phyloP scores from a whole-genome alignment of 768 basidiomycete genomes.

The Pisolithus tinctorius region DNA sequence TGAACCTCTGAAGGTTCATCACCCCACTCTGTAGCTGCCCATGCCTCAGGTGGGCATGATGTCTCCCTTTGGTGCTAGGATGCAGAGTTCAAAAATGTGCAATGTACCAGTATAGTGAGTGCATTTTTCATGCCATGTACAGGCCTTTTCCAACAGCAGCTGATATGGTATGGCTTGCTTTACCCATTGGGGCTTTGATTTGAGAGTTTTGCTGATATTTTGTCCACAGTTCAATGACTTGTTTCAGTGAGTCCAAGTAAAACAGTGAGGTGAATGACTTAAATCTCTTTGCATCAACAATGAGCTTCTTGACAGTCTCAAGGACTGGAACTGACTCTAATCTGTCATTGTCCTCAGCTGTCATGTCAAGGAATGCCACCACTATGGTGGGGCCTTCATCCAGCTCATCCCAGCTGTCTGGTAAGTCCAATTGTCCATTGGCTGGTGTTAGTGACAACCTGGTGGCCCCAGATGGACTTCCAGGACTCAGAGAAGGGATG shows the following conservation, averaged over 20 bases:
- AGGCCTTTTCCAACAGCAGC: background rate
- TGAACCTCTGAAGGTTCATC: background rate
- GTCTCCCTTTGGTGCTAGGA: background rate
- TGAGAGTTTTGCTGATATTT: background rate
- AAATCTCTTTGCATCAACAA: background rate
- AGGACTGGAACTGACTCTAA: background rate
- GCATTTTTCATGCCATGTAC: background rate
- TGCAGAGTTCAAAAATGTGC: background rate
- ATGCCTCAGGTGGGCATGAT: background rate
- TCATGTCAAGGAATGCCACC: constrained; percentile 4
- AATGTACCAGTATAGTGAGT: background rate
- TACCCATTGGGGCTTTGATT: constrained; percentile 1
- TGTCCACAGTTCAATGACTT: background rate
- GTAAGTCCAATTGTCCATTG: too few relatives aligned
- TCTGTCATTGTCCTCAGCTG: background rate
- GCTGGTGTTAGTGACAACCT: too few relatives aligned
- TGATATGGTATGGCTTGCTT: background rate
- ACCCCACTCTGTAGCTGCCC: background rate
- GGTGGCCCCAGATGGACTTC: too few relatives aligned
- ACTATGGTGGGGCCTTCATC: constrained; percentile 12
- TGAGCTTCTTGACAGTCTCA: constrained; percentile 3
- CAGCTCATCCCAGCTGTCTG: too few relatives aligned
- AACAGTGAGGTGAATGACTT: constrained; percentile 3
- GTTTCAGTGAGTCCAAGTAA: background rate
- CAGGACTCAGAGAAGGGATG: too few relatives aligned